Conservation (phyloP, 1,284 basidiomycete genomes). For the Blastosporella zonata region DNA sequence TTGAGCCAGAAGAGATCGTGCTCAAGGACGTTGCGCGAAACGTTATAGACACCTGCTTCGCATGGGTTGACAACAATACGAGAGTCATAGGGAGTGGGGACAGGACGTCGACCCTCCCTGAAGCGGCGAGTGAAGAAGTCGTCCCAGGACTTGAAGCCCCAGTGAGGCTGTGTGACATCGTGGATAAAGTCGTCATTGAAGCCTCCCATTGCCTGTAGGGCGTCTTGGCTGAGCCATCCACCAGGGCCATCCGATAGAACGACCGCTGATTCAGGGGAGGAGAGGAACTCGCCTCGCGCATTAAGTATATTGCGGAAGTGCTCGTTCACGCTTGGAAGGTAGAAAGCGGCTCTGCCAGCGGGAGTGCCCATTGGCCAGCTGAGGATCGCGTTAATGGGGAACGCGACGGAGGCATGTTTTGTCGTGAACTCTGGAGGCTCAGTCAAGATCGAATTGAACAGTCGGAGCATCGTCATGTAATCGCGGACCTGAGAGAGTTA, state of each 20-base stretch:
- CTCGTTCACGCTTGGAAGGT: constrained; percentile 38
- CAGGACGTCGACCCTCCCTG: constrained; percentile 36
- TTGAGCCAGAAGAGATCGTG: constrained; percentile 33
- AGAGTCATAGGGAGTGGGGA: constrained; percentile 34
- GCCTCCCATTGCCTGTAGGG: constrained; percentile 24
- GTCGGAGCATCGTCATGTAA: constrained; percentile 40
- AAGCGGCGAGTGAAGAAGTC: constrained; percentile 51
- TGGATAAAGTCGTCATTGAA: constrained; percentile 37
- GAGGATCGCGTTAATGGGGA: constrained; percentile 44
- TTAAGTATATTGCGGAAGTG: constrained; percentile 38
- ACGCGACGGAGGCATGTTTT: constrained; percentile 36
- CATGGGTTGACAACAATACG: constrained; percentile 42
- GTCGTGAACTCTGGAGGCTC: constrained; percentile 36
- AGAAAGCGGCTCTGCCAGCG: constrained; percentile 43
- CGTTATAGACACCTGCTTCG: constrained; percentile 42
- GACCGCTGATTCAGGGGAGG: constrained; percentile 37
- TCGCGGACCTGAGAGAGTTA: constrained; percentile 33
- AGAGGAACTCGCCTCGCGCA: constrained; percentile 46
- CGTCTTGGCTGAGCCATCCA: constrained; percentile 45
- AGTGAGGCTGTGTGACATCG: constrained; percentile 34
- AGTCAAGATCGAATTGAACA: constrained; percentile 41
- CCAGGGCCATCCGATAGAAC: constrained; percentile 34
- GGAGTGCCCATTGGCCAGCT: constrained; percentile 48
- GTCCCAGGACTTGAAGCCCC: constrained; percentile 52
- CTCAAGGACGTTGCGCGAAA: constrained; percentile 23